Conservation (phyloP, 2,329 filamentous ascomycete genomes). For the Talaromyces marneffei region DNA sequence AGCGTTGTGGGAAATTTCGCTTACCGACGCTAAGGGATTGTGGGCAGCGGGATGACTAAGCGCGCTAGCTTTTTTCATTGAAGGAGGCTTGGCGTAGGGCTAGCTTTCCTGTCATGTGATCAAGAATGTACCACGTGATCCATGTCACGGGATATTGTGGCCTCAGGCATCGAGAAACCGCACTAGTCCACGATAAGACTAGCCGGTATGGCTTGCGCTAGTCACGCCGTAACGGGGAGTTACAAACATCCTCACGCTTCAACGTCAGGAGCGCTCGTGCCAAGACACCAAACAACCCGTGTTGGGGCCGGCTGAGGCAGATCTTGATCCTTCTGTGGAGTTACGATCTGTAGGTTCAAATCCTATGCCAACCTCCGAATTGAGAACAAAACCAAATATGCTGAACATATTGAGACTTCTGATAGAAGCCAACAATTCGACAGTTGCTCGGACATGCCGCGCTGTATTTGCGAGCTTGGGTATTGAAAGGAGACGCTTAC, state of each 20-base stretch:
- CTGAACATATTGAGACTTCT: background rate
- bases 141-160: background rate
- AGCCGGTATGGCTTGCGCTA: background rate
- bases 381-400: background rate
- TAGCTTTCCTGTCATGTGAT: constrained; percentile 17
- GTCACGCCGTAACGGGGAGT: background rate
- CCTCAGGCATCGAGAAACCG: background rate
- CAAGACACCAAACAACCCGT: background rate
- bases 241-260: background rate
- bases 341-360: background rate
- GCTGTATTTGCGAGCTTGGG: background rate
- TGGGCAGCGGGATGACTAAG: constrained; percentile 21
- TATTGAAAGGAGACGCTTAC: background rate
- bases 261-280: too few species aligned
- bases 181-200: background rate
- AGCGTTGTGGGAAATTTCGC: constrained; percentile 15
- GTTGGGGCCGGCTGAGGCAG: background rate
- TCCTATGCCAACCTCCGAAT: background rate
- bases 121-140: background rate
- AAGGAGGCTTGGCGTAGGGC: constrained; percentile 22
- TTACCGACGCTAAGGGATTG: constrained; percentile 12
- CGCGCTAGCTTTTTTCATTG: constrained; percentile 22
- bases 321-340: background rate
- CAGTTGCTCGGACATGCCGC: background rate
- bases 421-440: background rate